phyloP scores from a whole-genome alignment of 495 filamentous ascomycete genomes.

The Penicillium psychrofluorescens region DNA sequence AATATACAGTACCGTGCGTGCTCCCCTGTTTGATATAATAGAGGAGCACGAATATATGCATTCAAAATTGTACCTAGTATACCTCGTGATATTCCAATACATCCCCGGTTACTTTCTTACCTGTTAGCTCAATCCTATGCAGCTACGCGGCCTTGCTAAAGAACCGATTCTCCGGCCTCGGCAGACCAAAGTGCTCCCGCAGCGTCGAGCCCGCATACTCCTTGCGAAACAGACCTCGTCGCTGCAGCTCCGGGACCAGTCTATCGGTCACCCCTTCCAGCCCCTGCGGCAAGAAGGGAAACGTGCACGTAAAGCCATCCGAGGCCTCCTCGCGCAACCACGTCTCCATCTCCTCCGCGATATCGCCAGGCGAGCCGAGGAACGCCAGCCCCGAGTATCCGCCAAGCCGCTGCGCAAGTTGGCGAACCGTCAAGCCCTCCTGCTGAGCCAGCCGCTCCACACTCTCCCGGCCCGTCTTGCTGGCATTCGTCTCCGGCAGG shows the following conservation, averaged over 20 bases:
- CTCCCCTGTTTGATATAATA: too few species aligned
- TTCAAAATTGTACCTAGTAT: too few species aligned
- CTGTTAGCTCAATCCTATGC: too few species aligned
- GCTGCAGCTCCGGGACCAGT: constrained; percentile 45
- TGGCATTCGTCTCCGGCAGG: constrained; percentile 46
- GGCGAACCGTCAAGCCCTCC: constrained; percentile 40
- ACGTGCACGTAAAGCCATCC: constrained; percentile 41
- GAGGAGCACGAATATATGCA: too few species aligned
- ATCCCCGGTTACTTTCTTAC: too few species aligned
- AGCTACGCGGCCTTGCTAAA: constrained; percentile 14
- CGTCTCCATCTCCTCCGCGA: constrained; percentile 42
- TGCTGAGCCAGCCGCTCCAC: constrained; percentile 34
- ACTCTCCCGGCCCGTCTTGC: constrained; percentile 38
- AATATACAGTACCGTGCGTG: too few species aligned
- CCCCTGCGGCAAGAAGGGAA: constrained; percentile 44
- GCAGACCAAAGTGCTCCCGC: constrained; percentile 45
- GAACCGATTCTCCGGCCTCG: constrained; percentile 43
- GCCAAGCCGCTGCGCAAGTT: constrained; percentile 44
- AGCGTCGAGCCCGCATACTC: constrained; percentile 35
- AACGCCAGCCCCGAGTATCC: constrained; percentile 46
- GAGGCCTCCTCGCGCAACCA: constrained; percentile 40
- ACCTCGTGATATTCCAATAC: too few species aligned
- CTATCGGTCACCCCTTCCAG: constrained; percentile 41
- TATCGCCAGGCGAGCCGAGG: constrained; percentile 39
- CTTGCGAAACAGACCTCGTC: constrained; percentile 40